Conservation (phyloP, 2,329 filamentous ascomycete species). For the Fusarium gaditjirri region DNA sequence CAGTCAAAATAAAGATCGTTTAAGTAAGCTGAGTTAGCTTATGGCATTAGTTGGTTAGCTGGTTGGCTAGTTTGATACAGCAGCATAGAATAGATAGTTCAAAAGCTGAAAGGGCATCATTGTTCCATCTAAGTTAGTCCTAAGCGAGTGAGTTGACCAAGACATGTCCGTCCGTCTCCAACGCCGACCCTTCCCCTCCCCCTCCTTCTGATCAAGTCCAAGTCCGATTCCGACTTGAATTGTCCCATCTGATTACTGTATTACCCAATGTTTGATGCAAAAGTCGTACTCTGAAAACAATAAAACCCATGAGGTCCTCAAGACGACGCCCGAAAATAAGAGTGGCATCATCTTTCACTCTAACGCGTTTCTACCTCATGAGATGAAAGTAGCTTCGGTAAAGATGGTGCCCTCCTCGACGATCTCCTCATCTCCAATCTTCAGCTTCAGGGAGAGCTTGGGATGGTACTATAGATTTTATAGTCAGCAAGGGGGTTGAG, state of each 20-base stretch:
- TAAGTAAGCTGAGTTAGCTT: not conserved
- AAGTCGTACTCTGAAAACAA: slow-evolving; percentile 32
- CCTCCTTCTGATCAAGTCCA: slow-evolving; percentile 16
- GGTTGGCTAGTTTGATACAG: not conserved
- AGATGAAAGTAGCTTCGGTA: slow-evolving; percentile 96
- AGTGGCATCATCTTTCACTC: not conserved
- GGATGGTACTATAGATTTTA: slow-evolving; percentile 71
- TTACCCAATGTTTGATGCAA: slow-evolving; percentile 44
- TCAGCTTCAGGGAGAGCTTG: slow-evolving; percentile 79
- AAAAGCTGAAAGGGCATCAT: slow-evolving; percentile 36
- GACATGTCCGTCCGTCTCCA: slow-evolving; percentile 42
- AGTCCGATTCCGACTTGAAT: not conserved
- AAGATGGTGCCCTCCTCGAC: slow-evolving; percentile 83
- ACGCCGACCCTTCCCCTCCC: slow-evolving; percentile 40
- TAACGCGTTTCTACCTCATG: slow-evolving; percentile 55
- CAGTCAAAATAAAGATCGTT: slow-evolving; percentile 15
- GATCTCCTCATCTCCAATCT: slow-evolving; percentile 82
- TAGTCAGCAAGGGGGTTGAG: slow-evolving; percentile 26
- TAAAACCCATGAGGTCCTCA: not conserved
- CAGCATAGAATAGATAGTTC: not conserved
- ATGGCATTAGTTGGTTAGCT: not conserved
- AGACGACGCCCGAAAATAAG: not conserved
- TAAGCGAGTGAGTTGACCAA: slow-evolving; percentile 46
- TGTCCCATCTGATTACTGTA: slow-evolving; percentile 38
- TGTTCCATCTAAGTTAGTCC: slow-evolving; percentile 38